These are phyloP conservation scores for Buddleja alternifolia DNA, from an alignment of 257 asterid genomes.

Conservation along the genomic window DNA sequence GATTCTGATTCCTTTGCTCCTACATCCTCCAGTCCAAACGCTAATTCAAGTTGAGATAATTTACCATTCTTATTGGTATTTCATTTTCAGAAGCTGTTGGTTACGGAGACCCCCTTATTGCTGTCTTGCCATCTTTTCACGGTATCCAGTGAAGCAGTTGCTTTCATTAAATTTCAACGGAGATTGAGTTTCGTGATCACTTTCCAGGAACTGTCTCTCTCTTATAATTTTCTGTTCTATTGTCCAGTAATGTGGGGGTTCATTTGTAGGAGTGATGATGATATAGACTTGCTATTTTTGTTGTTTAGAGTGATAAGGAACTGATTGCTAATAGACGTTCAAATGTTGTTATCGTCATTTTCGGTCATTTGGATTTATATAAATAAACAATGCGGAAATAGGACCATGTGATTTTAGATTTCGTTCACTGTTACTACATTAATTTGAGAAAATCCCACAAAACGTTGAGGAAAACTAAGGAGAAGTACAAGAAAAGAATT, in stretches of 20 bases:
- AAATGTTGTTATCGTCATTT: too few species aligned
- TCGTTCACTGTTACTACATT: too few species aligned
- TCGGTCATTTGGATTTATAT: too few species aligned
- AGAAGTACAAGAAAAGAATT: too few species aligned
- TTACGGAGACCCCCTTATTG: slow-evolving; percentile 57
- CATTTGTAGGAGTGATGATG: slow-evolving; percentile 15
- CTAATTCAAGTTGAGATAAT: neutral
- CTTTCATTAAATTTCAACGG: slow-evolving; percentile 1
- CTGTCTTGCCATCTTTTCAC: slow-evolving; percentile 57
- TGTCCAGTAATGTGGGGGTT: neutral
- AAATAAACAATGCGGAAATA: neutral
- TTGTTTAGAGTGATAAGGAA: slow-evolving; percentile 23
- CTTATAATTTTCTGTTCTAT: slow-evolving; percentile 2
- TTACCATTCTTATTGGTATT: neutral
- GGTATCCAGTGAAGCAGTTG: slow-evolving; percentile 45
- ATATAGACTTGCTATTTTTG: slow-evolving; percentile 20
- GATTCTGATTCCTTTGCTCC: too few species aligned
- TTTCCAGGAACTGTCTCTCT: slow-evolving; percentile 1
- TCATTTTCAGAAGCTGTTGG: slow-evolving; percentile 60
- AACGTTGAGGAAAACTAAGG: too few species aligned
- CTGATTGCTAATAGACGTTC: neutral
- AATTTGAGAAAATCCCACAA: too few species aligned
- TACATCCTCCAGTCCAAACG: too few species aligned
- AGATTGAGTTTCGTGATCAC: slow-evolving; percentile 5
- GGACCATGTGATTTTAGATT: neutral